Evolutionary conservation across 441 rosid genomes (phyloP), one percentile per base, ranked within the genome.

Genomic region (Gossypium trilobum): DNA sequence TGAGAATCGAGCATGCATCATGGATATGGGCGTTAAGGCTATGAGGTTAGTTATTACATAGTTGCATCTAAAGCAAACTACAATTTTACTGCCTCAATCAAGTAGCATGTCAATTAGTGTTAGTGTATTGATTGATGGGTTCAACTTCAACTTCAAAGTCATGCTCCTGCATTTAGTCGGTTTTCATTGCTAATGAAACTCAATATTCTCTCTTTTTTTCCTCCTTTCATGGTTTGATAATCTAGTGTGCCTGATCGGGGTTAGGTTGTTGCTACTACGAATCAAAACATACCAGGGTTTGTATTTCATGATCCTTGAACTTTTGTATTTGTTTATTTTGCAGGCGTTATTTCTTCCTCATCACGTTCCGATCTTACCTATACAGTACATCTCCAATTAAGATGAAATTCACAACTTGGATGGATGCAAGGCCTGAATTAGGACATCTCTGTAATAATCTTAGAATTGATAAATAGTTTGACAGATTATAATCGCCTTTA

Each of bases 331-430:
- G 8, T 52, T 5, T 52, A 52, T 17, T 31, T 16, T 52, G 79
- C 93, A 95, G 99, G 92, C 89, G 98, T 13, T 95, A 95, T 84
- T 95, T 95, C 74, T 85, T 79, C 82, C 91, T 92, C 60, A 89
- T 95, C 73, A 91, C 92, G 25, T 95, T 84, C 88, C 87, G 94
- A 73, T 92, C 99, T 9, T 95, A 91, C 75, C 93, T 95, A 2
- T 90, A 95, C 78, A 69, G 88, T 85, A 72, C 88, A 0, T 82
- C 87, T 4, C 87, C 91, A 16, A 78, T 78, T 0, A 89, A 86
- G 81, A 85, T 82, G 60, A 71, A 73, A 14, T 95, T 95, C 76
- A 13, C 82, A 33, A 78, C 87, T n/a, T 95, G 99, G 99, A 91
- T 95, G 95, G 74, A 82, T 29, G 89, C 92, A 2, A 86, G 98